Base-by-base conservation (phyloP, 164 flowering plant genomes). In the Magnolia kwangsiensis region DNA sequence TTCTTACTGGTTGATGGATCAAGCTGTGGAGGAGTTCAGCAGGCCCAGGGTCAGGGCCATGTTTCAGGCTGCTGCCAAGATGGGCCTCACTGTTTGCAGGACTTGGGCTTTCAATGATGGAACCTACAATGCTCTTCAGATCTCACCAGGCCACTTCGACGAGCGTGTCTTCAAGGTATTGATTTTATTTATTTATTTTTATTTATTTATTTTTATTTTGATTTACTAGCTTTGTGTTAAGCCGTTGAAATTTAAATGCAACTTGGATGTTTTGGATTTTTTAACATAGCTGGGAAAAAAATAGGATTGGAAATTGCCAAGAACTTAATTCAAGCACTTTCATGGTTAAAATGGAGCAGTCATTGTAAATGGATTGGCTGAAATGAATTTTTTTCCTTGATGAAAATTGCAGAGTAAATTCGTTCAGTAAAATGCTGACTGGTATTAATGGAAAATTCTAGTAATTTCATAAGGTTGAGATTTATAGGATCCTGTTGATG, bases 21-120 rank as follows among this genome's bases (percentile, higher is more conserved):
- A 90, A 69, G 89, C 92, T 72, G 97, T 86, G 76, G 89, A 91
- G 65, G 91, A 85, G 8, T 79, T 77, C 72, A 89, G 82, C 65
- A 86, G 80, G 78, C 87, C 87, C 3, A 89, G 89, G 80, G 88
- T 96, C 16, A 77, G 87, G 50, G 87, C 81, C 24, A 89, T 96
- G 88, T 80, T 96, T 51, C 88, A 86, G 77, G 83, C 87, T 13
- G 99, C 93, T 21, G 88, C 93, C 0, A 90, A 88, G 84, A 91
- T 96, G 98, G 99, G 98, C 76, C 89, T 96, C 27, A 89, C 97
- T 21, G 99, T 96, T 55, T 96, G 99, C 74, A 80, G 99, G 73
- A 90, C 98, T 78, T 96, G 99, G 99, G 99, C 99, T n/a, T 96
- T 96, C 82, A 96, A 90, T 82, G 99, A 96, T 85, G 99, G 97